phyloP scores from a whole-genome alignment of 441 rosid species.

The Erodium moschatum region DNA sequence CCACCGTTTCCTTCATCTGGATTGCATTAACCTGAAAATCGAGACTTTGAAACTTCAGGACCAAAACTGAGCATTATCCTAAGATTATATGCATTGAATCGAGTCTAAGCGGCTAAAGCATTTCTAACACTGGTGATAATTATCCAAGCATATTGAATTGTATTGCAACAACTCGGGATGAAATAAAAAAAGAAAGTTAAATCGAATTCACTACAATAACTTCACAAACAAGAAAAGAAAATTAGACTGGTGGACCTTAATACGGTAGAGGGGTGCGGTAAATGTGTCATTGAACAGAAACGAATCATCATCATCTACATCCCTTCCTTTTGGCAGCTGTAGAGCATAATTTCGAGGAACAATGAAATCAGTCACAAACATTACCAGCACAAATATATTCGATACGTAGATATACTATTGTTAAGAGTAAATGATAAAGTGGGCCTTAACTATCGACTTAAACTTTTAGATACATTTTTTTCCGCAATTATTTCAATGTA shows the following conservation, averaged over 20 bases:
- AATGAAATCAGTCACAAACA: background rate
- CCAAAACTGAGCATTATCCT: background rate
- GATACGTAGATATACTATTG: background rate
- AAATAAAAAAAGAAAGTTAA: background rate
- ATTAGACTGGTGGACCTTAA: conserved; percentile 43
- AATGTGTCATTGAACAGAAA: conserved; percentile 78
- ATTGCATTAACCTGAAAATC: conserved; percentile 74
- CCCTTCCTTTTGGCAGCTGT: conserved; percentile 91
- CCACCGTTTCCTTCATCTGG: conserved; percentile 99
- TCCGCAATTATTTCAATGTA: too few species aligned
- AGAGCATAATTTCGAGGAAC: conserved; percentile 15
- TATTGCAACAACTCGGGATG: too few species aligned
- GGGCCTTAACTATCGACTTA: background rate
- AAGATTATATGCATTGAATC: background rate
- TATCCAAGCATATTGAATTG: background rate
- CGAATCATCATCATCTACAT: conserved; percentile 87
- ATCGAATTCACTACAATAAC: background rate
- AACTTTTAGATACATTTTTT: too few species aligned
- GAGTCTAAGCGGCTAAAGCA: background rate
- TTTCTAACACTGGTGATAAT: background rate
- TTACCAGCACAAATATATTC: background rate
- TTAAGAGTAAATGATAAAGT: background rate
- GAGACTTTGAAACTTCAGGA: background rate
- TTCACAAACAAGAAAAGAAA: background rate
- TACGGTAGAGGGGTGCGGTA: conserved; percentile 78